Evolutionary conservation across 139 green algal genomes (phyloP).

Genomic region (Chlorella sp.): DNA sequence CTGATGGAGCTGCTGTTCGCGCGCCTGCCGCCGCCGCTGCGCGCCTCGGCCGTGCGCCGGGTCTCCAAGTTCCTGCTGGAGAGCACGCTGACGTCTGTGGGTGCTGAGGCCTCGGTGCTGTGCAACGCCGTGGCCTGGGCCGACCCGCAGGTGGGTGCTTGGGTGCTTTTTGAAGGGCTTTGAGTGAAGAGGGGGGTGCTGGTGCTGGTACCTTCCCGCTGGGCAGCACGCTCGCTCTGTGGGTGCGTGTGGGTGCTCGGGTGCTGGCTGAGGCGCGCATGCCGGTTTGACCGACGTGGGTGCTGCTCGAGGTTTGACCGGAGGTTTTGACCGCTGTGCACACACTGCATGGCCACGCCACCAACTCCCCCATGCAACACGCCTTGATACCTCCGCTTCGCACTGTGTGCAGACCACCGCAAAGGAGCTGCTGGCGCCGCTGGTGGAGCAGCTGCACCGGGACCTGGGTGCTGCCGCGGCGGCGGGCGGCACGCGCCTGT

Average conservation of each 20-base stretch:
- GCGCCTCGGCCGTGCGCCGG: constrained; percentile 51
- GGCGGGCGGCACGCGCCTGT: constrained; percentile 6
- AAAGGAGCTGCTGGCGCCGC: constrained; percentile 50
- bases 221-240: too few relatives aligned
- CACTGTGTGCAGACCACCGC: neutral
- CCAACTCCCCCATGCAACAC: too few relatives aligned
- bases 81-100: constrained; percentile 45
- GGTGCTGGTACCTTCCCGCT: too few relatives aligned
- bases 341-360: too few relatives aligned
- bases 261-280: too few relatives aligned
- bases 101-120: constrained; percentile 61
- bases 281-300: too few relatives aligned
- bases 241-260: too few relatives aligned
- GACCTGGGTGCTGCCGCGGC: neutral
- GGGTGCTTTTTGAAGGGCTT: neutral
- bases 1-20: constrained; percentile 75
- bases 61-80: constrained; percentile 64
- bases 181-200: too few relatives aligned
- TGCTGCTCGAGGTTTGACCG: too few relatives aligned
- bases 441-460: constrained; percentile 43
- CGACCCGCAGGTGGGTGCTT: constrained; percentile 39
- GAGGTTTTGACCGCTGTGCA: too few relatives aligned
- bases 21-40: constrained; percentile 59
- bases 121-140: constrained; percentile 57
- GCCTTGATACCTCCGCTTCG: neutral